These are phyloP conservation scores for Metarhizium anisopliae DNA, from an alignment of 2,329 filamentous ascomycete genomes.

Conservation along the genomic window DNA sequence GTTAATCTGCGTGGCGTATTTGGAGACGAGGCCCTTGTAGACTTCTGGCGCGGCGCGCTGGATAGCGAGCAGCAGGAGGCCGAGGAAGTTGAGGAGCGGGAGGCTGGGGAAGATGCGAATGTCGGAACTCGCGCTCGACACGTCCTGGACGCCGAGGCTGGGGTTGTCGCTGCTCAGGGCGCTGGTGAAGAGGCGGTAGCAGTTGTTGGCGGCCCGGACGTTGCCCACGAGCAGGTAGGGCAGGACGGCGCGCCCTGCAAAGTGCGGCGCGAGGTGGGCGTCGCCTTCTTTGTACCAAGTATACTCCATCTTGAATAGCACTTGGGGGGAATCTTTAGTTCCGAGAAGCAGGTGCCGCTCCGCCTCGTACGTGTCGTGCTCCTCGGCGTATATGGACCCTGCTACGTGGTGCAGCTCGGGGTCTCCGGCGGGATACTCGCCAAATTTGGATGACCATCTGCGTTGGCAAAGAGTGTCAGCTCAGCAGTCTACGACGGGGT, in stretches of 20 bases:
- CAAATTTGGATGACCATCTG: conserved; percentile 74
- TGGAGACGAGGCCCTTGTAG: conserved; percentile 71
- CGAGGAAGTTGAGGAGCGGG: conserved; percentile 92
- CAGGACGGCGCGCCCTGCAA: conserved; percentile 77
- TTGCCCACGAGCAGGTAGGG: conserved; percentile 90
- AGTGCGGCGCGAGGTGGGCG: conserved; percentile 76
- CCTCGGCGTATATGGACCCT: conserved; percentile 82
- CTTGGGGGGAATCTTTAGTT: conserved; percentile 76
- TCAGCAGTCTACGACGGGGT: conserved; percentile 1
- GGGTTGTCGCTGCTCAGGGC: conserved; percentile 31
- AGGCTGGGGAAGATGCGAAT: conserved; percentile 79
- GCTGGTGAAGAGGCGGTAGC: conserved; percentile 56
- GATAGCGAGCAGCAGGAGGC: conserved; percentile 71
- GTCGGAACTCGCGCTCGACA: conserved; percentile 65
- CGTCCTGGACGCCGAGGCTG: conserved; percentile 65
- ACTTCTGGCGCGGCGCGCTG: conserved; percentile 71
- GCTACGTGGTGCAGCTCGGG: conserved; percentile 90
- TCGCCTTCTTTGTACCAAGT: conserved; percentile 89
- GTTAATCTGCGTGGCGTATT: conserved; percentile 71
- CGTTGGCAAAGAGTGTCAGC: conserved; percentile 2
- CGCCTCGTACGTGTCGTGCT: conserved; percentile 86
- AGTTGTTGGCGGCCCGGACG: conserved; percentile 77
- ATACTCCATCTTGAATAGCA: conserved; percentile 78
- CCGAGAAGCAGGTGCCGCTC: conserved; percentile 84
- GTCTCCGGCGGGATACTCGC: conserved; percentile 84